phyloP scores from a whole-genome alignment of 306 rosid genomes.

The Calophaca sinica region DNA sequence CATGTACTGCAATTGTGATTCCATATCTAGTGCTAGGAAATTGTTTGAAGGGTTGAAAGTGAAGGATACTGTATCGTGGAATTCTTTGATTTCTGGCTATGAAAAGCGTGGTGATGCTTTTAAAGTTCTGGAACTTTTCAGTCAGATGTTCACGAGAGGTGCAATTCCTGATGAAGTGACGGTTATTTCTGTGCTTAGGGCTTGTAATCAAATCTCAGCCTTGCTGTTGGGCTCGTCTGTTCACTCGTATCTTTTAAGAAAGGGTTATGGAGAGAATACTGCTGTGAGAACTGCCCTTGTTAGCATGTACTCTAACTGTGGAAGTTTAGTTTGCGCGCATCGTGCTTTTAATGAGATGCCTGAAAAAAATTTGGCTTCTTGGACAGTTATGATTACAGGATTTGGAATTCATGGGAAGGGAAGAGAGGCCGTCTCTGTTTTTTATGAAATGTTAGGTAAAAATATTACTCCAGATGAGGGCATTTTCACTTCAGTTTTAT shows the following conservation, averaged over 20 bases:
- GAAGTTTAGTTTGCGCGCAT: constrained; percentile 58
- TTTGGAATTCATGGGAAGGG: constrained; percentile 71
- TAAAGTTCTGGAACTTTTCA: constrained; percentile 59
- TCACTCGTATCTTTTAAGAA: constrained; percentile 59
- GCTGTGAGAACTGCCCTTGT: constrained; percentile 63
- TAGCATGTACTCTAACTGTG: constrained; percentile 73
- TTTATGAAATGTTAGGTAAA: constrained; percentile 54
- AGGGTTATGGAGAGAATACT: constrained; percentile 56
- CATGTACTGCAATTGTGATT: constrained; percentile 64
- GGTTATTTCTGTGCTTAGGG: constrained; percentile 53
- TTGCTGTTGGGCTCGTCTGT: constrained; percentile 58
- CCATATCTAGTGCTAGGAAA: constrained; percentile 49
- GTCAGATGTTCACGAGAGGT: constrained; percentile 56
- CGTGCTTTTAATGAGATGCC: constrained; percentile 59
- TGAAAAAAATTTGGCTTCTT: constrained; percentile 60
- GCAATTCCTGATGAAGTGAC: constrained; percentile 65
- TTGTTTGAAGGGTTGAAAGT: constrained; percentile 53
- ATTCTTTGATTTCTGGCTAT: constrained; percentile 67
- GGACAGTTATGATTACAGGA: constrained; percentile 67
- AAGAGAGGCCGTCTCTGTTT: constrained; percentile 62
- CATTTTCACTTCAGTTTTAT: constrained; percentile 62
- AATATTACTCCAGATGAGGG: constrained; percentile 64
- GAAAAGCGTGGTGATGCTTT: constrained; percentile 60
- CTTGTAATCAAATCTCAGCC: constrained; percentile 61
- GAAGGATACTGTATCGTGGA: constrained; percentile 66